Conservation (phyloP, 2,329 filamentous ascomycete genomes). For the Ceratocystis cubensis region DNA sequence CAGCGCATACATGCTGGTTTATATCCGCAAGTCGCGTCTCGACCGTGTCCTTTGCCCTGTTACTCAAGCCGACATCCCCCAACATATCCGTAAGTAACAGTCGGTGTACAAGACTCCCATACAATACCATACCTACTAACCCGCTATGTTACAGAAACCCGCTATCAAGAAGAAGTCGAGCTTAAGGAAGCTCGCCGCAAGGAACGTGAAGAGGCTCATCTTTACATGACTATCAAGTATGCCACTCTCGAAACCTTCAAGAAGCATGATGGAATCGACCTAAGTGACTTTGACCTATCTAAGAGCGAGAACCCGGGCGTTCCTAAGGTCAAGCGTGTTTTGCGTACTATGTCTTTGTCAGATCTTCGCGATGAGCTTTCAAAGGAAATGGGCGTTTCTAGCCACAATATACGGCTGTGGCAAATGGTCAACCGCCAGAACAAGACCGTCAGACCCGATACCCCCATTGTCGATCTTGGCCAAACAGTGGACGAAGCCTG, state of each 20-base stretch:
- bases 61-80: conserved; percentile 63
- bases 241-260: conserved; percentile 73
- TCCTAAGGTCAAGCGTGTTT: conserved; percentile 59
- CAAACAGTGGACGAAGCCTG: conserved; percentile 64
- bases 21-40: conserved; percentile 77
- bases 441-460: conserved; percentile 85
- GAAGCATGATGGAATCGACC: conserved; percentile 70
- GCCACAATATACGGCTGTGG: conserved; percentile 70
- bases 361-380: conserved; percentile 64
- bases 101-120: background rate
- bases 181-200: conserved; percentile 64
- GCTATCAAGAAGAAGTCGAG: conserved; percentile 70
- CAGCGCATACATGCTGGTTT: conserved; percentile 98
- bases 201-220: conserved; percentile 85
- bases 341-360: conserved; percentile 60
- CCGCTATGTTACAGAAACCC: conserved; percentile 40
- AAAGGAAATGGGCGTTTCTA: conserved; percentile 53
- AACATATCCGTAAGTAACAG: conserved; percentile 14
- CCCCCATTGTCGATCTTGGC: conserved; percentile 63
- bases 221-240: conserved; percentile 76
- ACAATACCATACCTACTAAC: background rate
- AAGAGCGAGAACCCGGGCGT: conserved; percentile 40
- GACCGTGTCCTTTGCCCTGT: conserved; percentile 70
- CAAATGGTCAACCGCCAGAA: conserved; percentile 98
- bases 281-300: conserved; percentile 47